These are phyloP conservation scores for Suaeda aralocaspica DNA, from an alignment of 148 eudicot genomes.

Conservation along the genomic window DNA sequence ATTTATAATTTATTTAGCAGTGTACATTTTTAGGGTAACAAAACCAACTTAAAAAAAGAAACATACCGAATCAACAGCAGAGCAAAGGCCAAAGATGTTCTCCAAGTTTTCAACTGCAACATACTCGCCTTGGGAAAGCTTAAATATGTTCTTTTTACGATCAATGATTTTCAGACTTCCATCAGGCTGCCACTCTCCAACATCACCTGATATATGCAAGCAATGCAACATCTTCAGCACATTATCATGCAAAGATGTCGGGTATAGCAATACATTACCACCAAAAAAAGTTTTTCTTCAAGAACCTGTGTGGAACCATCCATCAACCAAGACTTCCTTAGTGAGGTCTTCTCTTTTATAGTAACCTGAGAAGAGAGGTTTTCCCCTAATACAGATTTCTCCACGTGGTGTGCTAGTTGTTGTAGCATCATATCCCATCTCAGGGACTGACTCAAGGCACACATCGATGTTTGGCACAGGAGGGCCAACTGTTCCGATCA, in stretches of 20 bases:
- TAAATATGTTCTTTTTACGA: slow-evolving; percentile 95
- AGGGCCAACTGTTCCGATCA: slow-evolving; percentile 95
- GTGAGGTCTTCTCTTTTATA: slow-evolving; percentile 95
- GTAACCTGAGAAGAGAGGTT: slow-evolving; percentile 86
- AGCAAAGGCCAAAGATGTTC: slow-evolving; percentile 64
- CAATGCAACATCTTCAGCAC: slow-evolving; percentile 18
- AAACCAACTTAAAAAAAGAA: neutral
- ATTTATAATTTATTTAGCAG: neutral
- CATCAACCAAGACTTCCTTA: slow-evolving; percentile 80
- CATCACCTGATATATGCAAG: slow-evolving; percentile 62
- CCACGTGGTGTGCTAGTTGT: slow-evolving; percentile 70
- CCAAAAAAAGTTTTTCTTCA: neutral
- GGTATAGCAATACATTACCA: neutral
- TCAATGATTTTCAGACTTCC: slow-evolving; percentile 92
- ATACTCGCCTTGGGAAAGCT: slow-evolving; percentile 98
- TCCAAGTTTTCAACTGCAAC: slow-evolving; percentile 98
- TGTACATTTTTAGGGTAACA: neutral
- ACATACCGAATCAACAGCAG: slow-evolving; percentile 74
- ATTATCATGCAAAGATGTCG: neutral
- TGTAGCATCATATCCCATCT: slow-evolving; percentile 89
- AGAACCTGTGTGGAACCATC: slow-evolving; percentile 97
- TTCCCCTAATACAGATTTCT: slow-evolving; percentile 80
- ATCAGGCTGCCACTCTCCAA: slow-evolving; percentile 98
- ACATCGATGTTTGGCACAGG: slow-evolving; percentile 87
- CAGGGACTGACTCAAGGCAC: slow-evolving; percentile 87